Evolutionary conservation across 768 basidiomycete genomes (phyloP).

Genomic region (Collybia nuda): DNA sequence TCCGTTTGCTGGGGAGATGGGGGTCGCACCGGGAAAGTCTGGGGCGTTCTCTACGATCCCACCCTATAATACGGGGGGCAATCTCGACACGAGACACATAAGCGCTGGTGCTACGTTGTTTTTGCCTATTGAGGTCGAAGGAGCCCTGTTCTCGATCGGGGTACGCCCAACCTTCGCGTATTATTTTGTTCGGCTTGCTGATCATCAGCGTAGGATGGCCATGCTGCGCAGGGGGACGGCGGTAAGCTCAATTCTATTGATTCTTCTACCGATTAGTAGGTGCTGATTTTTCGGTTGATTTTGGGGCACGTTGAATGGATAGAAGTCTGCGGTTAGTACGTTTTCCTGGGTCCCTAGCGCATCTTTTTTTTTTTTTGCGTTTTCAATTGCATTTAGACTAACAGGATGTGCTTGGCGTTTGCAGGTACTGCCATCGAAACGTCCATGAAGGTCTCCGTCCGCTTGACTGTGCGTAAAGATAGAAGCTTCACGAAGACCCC

Average conservation of each 20-base stretch:
- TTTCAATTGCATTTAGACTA: no score
- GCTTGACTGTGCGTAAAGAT: constrained; percentile 57
- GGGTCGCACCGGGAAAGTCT: constrained; percentile 49
- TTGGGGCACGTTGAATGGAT: not conserved
- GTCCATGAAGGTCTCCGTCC: constrained; percentile 53
- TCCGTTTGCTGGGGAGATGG: constrained; percentile 68
- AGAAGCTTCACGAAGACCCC: constrained; percentile 58
- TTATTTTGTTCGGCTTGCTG: not conserved
- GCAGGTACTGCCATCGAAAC: constrained; percentile 66
- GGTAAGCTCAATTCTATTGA: no score
- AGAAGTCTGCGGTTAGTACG: constrained; percentile 66
- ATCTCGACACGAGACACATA: constrained; percentile 60
- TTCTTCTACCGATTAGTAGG: no score
- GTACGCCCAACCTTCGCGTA: constrained; percentile 35
- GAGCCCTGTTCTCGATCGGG: constrained; percentile 58
- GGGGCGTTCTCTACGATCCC: constrained; percentile 64
- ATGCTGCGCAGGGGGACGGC: constrained; percentile 25
- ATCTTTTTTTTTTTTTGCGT: not conserved
- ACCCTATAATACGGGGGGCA: constrained; percentile 61
- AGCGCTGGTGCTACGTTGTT: constrained; percentile 51
- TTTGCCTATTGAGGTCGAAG: constrained; percentile 55
- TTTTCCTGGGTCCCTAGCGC: no score
- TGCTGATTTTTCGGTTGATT: no score
- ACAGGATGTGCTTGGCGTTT: not conserved
- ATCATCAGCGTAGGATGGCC: constrained; percentile 47